Evolutionary conservation across 1,139 yeast species (phyloP), one percentile per base, ranked within the genome.

Genomic region (Geotrichum phurueaensis): DNA sequence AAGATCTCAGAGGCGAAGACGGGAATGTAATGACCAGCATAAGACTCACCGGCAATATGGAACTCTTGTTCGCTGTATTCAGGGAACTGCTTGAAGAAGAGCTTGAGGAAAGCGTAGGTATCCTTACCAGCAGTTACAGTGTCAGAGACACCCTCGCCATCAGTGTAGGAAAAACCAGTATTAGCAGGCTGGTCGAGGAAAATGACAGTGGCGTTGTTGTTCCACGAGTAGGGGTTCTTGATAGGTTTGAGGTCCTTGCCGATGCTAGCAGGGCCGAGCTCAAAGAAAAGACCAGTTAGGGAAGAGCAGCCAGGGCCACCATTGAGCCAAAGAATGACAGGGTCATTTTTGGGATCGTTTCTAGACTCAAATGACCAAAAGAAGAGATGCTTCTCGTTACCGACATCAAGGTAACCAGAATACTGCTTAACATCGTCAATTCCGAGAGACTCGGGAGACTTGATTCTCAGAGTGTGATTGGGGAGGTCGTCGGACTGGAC

Each of bases 181-280:
- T 90, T 89, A 60, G 91, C 96, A 1, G 98, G 98, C 76, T 91
- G 97, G 75, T 92, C 98, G 70, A 92, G 81, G 79, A 89, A 92
- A 71, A 92, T 89, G 51, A 91, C 94, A 20, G 94, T 83, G 27
- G 97, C 97, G 70, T 90, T 90, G 66, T 83, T 79, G 75, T 90
- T 91, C 97, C 97, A 91, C 13, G 96, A 82, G 75, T 83, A 77
- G 53, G 92, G 92, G 77, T 90, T 90, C 75, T 78, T 78, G 60
- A 85, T 82, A 33, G 96, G 95, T 70, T 85, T 83, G 68, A 87
- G 76, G 62, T 86, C 81, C 39, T 81, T 72, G 67, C 81, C 84
- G 65, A 91, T 85, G 23, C 88, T 81, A 1, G 96, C 81, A 33
- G 97, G 95, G 29, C 97, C 97, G 71, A 90, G 80, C 76, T 91